Base-by-base conservation (phyloP, 371 early-diverging fungal species). In the Rhizomucor pusillus region DNA sequence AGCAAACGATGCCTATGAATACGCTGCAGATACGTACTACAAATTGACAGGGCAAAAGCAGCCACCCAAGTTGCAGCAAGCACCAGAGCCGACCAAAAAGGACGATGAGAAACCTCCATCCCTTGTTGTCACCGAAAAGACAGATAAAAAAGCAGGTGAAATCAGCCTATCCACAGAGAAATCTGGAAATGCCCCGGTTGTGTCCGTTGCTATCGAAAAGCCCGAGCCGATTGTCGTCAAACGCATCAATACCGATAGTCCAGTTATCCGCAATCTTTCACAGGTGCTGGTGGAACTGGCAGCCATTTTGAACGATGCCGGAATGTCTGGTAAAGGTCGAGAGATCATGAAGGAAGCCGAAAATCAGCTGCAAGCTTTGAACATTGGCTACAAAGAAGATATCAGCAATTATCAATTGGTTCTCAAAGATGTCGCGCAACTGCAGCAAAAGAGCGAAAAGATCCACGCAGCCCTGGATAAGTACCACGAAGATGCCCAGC, bases 251-350 rank as follows among this genome's bases (percentile, higher is more conserved):
- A 58, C 65, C 20, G 56, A 68, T 16, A 51, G 61, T n/a, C 52
- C 61, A 1, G 47, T 56, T 20, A 56, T 68, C 9, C 47, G 49
- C 33, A 57, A 69, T 39, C 33, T 69, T n/a, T 59, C 66, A 4
- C 56, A 43, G 10, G 57, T 65, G 5, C 48, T 69, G 12, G 19
- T 33, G 34, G 71, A 71, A 24, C 54, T 71, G 13, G 60, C 64
- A 7, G 35, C 54, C 40, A 71, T 71, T 39, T 51, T 71, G 49
- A 71, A 71, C 50, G 65, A 64, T 22, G 36, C 67, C 10, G 65
- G 63, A 1, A 40, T 71, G 52, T 47, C 67, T 20, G 56, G 48
- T 36, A 61, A 54, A 39, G 67, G 67, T 24, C 62, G 65, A n/a
- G 45, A 54, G 6, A 50, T 67, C 10, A 52, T 71, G 37, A 47